phyloP scores from a whole-genome alignment of 305 asterid genomes.

The Fraxinus paxiana region DNA sequence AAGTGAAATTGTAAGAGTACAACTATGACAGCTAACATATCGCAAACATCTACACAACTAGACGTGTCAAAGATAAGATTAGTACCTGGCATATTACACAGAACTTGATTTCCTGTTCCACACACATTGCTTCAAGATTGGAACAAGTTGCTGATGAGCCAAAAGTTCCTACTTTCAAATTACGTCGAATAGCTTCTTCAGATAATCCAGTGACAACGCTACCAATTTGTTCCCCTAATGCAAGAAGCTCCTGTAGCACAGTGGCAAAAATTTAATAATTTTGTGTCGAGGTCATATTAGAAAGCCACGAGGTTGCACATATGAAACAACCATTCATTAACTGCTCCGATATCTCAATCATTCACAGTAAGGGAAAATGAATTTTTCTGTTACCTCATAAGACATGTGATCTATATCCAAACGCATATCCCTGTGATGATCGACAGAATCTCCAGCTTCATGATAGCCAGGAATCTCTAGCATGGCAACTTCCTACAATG shows the following conservation, averaged over 20 bases:
- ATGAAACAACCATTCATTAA: background rate
- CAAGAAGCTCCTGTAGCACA: slow-evolving; percentile 65
- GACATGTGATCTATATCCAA: slow-evolving; percentile 43
- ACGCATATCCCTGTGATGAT: slow-evolving; percentile 90
- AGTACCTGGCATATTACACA: slow-evolving; percentile 84
- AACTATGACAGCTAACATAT: background rate
- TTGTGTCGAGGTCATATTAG: background rate
- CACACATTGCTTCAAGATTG: slow-evolving; percentile 35
- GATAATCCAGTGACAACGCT: slow-evolving; percentile 60
- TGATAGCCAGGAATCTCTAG: slow-evolving; percentile 71
- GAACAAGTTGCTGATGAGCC: slow-evolving; percentile 26
- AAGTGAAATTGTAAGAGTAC: background rate
- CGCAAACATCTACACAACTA: background rate
- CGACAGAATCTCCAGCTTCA: slow-evolving; percentile 51
- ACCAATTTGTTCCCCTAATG: slow-evolving; percentile 72
- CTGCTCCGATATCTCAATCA: background rate
- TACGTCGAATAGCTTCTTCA: slow-evolving; percentile 33
- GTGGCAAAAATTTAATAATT: slow-evolving; percentile 5
- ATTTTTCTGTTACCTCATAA: slow-evolving; percentile 19
- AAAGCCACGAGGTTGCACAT: background rate
- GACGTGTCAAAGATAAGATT: background rate
- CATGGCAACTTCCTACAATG: slow-evolving; percentile 69
- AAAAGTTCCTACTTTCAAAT: slow-evolving; percentile 44
- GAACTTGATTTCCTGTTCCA: slow-evolving; percentile 46
- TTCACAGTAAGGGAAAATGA: background rate